Base-by-base conservation (phyloP, 805 yeast genomes). In the Candida railenensis region DNA sequence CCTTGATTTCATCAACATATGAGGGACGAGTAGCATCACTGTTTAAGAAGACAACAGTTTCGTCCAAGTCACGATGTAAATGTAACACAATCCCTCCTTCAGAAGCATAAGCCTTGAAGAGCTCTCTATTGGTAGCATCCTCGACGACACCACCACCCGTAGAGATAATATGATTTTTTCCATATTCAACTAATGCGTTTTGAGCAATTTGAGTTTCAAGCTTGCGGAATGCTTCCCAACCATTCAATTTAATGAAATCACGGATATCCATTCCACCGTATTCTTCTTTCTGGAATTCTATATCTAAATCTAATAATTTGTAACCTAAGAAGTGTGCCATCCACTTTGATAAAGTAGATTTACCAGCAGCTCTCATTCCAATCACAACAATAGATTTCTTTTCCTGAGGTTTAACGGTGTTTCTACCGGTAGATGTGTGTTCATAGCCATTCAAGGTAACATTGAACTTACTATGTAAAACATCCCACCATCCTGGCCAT, bases 401-500 rank as follows among this genome's bases (percentile, higher is more conserved):
- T 34, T 73, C 78, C 51, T 77, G 78, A 12, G 52, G 43, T 8
- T 51, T 49, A 14, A n/a, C 42, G 47, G 50, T 49, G 47, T 52
- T 47, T 43, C 15, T 45, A 21, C 43, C 43, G 9, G 64, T 56
- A 4, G 78, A 76, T 7, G 30, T 7, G 11, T 5, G 30, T 59
- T 87, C 95, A 55, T 74, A 74, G 21, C 99, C 99, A 57, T 82
- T 86, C 33, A 94, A 65, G 9, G 66, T 57, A 21, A 80, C 85
- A 18, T 82, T 77, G 56, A 94, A 80, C 41, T 76, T 68, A 42
- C 86, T 78, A 61, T 83, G 90, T 52, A 94, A 73, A 32, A 83
- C 78, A 67, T 94, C 99, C 99, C 99, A 94, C 99, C 99, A 94
- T 34, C 97, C 98, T 18, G 99, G 99, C 99, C 99, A 94, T 0